Evolutionary conservation across 1,139 yeast species (phyloP).

Genomic region (Nakaseomyces uthaithaninus): DNA sequence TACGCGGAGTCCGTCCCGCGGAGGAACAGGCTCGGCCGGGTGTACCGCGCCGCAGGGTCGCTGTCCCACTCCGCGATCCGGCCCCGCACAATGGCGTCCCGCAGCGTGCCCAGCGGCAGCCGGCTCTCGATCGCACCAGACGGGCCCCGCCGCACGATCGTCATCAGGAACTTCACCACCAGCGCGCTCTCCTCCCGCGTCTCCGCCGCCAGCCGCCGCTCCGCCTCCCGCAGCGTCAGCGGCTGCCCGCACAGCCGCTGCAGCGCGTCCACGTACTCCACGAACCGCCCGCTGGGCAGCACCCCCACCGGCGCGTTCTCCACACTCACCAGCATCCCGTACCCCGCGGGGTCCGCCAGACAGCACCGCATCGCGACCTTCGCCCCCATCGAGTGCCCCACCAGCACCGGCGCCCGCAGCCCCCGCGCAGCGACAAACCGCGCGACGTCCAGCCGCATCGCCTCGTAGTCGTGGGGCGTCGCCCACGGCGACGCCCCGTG

Average conservation of each 20-base stretch:
- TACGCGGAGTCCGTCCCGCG: conserved; percentile 72
- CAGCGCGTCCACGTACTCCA: conserved; percentile 59
- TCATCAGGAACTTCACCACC: conserved; percentile 63
- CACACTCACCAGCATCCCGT: conserved; percentile 61
- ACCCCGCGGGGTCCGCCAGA: conserved; percentile 57
- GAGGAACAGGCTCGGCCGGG: conserved; percentile 68
- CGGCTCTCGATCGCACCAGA: conserved; percentile 38
- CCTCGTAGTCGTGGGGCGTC: conserved; percentile 62
- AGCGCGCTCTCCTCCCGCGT: conserved; percentile 52
- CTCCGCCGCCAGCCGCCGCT: conserved; percentile 46
- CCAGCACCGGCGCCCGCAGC: conserved; percentile 44
- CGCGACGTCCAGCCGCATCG: conserved; percentile 81
- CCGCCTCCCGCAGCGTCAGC: conserved; percentile 59
- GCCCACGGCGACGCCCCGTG: conserved; percentile 87
- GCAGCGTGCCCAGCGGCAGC: conserved; percentile 64
- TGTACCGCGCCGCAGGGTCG: no score
- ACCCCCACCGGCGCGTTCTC: conserved; percentile 84
- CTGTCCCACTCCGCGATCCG: conserved; percentile 74
- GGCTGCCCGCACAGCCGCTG: conserved; percentile 43
- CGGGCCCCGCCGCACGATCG: conserved; percentile 44
- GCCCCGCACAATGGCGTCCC: conserved; percentile 55
- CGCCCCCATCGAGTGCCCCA: conserved; percentile 98
- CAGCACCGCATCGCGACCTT: conserved; percentile 87
- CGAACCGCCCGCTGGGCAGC: conserved; percentile 51
- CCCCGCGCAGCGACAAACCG: conserved; percentile 47